A percentile compares a stretch with the other conserved stretches of the same genome.
Evolutionary conservation across 2,329 filamentous ascomycete species (phyloP).

Genomic region (Nemania abortiva): DNA sequence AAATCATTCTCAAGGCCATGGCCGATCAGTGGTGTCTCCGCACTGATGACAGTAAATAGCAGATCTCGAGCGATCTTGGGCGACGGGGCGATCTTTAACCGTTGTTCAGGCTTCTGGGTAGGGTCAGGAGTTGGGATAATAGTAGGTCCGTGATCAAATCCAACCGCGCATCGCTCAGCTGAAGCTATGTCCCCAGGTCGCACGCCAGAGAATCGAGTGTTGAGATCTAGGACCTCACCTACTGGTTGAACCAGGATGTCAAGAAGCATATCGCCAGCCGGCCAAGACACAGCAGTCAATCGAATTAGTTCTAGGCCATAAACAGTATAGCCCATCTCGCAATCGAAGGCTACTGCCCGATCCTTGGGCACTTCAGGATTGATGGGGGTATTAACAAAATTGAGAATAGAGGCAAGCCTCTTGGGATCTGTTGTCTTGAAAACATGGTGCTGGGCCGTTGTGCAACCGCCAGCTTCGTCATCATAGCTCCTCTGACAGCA

Average conservation of each 20-base stretch:
- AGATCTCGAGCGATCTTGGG: slow-evolving; percentile 80
- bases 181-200: slow-evolving; percentile 79
- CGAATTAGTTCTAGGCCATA: slow-evolving; percentile 89
- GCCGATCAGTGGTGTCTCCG: slow-evolving; percentile 85
- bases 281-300: slow-evolving; percentile 90
- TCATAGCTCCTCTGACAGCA: slow-evolving; percentile 85
- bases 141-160: slow-evolving; percentile 47
- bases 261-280: slow-evolving; percentile 77
- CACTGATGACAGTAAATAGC: slow-evolving; percentile 80
- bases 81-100: slow-evolving; percentile 79
- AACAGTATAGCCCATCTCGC: slow-evolving; percentile 97
- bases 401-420: slow-evolving; percentile 80
- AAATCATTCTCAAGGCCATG: slow-evolving; percentile 97
- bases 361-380: slow-evolving; percentile 65
- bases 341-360: slow-evolving; percentile 87
- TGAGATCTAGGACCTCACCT: slow-evolving; percentile 88
- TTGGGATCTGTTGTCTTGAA: slow-evolving; percentile 85
- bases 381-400: slow-evolving; percentile 81
- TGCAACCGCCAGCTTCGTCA: slow-evolving; percentile 76
- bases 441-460: slow-evolving; percentile 78
- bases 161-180: slow-evolving; percentile 68
- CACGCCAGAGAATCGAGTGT: slow-evolving; percentile 92
- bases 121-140: slow-evolving; percentile 41
- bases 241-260: slow-evolving; percentile 88
- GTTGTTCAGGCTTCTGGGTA: slow-evolving; percentile 52